Evolutionary conservation across 345 rosid species (phyloP).

Genomic region (Syzygium aqueum): DNA sequence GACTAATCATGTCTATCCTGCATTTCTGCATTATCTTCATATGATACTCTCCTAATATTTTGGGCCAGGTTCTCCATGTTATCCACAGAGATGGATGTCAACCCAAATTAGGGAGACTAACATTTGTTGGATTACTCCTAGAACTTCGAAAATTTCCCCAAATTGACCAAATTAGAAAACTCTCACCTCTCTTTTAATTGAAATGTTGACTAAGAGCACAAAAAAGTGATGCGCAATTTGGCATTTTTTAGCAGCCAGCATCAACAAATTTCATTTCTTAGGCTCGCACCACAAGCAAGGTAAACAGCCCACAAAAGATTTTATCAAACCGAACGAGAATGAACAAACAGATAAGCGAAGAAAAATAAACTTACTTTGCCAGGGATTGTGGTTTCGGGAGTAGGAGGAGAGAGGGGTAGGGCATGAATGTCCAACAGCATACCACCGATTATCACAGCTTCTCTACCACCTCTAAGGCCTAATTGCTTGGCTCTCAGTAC

Average conservation of each 20-base stretch:
- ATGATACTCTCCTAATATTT: neutral
- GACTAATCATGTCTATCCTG: neutral
- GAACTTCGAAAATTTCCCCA: neutral
- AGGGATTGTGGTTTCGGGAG: constrained; percentile 60
- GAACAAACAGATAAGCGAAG: neutral
- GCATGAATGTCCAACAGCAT: constrained; percentile 83
- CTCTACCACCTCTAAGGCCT: constrained; percentile 4
- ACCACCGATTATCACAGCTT: constrained; percentile 65
- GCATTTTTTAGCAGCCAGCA: neutral
- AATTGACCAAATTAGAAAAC: neutral
- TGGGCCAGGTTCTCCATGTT: neutral
- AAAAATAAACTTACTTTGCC: constrained; percentile 35
- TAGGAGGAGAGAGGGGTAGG: constrained; percentile 33
- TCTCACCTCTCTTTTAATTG: neutral
- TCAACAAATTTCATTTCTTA: neutral
- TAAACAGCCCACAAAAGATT: neutral
- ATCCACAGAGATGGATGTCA: neutral
- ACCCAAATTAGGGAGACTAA: neutral
- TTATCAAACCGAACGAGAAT: neutral
- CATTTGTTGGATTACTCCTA: neutral
- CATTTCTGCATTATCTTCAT: neutral
- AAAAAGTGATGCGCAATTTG: neutral
- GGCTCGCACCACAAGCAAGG: neutral
- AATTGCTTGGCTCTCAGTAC: neutral
- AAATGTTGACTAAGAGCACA: neutral